phyloP scores from a whole-genome alignment of 2,329 filamentous ascomycete genomes.

The Penicillium sp. region DNA sequence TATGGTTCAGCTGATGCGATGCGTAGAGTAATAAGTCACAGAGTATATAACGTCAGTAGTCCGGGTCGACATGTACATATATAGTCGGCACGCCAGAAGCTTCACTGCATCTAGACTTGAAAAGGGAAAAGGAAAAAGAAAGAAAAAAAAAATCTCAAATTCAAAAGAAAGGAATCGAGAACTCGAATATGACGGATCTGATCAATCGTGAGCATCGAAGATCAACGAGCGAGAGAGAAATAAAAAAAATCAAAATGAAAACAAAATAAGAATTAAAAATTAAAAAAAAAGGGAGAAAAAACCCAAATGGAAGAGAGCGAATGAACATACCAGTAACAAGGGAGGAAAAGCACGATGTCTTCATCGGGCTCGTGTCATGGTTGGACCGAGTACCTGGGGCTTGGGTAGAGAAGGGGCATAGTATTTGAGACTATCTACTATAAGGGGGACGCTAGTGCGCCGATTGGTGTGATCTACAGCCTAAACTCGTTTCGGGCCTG shows the following conservation, averaged over 20 bases:
- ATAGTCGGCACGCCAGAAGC: background rate
- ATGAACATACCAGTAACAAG: constrained; percentile 13
- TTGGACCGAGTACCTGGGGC: constrained; percentile 11
- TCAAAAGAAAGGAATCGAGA: background rate
- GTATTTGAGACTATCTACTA: constrained; percentile 15
- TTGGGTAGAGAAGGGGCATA: constrained; percentile 13
- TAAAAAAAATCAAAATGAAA: constrained; percentile 2
- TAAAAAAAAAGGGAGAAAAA: background rate
- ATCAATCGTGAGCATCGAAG: constrained; percentile 4
- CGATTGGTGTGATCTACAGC: constrained; percentile 22
- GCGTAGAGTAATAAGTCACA: background rate
- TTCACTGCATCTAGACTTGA: background rate
- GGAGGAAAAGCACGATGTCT: background rate
- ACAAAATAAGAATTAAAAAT: background rate
- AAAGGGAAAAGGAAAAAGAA: background rate
- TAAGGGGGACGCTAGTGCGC: constrained; percentile 9
- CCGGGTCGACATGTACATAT: background rate
- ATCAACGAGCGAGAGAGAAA: background rate
- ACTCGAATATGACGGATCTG: constrained; percentile 18
- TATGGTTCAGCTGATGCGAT: background rate
- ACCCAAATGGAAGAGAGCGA: background rate
- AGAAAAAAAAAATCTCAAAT: background rate
- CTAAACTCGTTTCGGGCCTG: constrained; percentile 23
- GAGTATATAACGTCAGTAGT: background rate
- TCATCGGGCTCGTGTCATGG: constrained; percentile 8